Evolutionary conservation across 2,329 filamentous ascomycete genomes (phyloP).

Genomic region (Didymella pomorum): DNA sequence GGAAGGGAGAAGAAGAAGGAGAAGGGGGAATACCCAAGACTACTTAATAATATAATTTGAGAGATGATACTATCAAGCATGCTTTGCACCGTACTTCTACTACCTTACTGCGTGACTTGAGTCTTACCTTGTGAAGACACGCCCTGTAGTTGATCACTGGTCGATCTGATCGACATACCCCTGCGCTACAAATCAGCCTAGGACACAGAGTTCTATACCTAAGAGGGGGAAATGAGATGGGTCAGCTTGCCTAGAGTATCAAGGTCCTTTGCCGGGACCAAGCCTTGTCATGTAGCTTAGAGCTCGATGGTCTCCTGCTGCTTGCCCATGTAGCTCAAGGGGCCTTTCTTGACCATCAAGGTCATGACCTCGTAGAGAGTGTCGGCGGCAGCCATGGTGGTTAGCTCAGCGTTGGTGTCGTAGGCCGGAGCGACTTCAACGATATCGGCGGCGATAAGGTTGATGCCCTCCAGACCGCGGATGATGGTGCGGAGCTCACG

Average conservation of each 20-base stretch:
- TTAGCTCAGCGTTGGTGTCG: conserved; percentile 75
- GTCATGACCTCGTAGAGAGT: conserved; percentile 80
- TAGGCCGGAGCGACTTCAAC: conserved; percentile 78
- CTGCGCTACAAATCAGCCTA: conserved; percentile 24
- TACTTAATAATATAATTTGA: conserved; percentile 22
- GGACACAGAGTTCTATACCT: conserved; percentile 24
- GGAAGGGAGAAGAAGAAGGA: neutral
- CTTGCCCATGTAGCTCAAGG: conserved; percentile 62
- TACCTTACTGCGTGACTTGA: neutral
- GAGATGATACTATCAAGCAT: conserved; percentile 18
- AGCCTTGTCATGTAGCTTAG: conserved; percentile 12
- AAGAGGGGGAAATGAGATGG: conserved; percentile 7
- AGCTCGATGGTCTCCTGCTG: conserved; percentile 40
- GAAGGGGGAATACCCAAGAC: conserved; percentile 6
- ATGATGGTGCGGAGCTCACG: conserved; percentile 76
- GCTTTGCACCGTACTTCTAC: conserved; percentile 1
- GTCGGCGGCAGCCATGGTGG: conserved; percentile 77
- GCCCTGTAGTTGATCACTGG: neutral
- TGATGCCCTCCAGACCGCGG: conserved; percentile 72
- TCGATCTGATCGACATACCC: conserved; percentile 10
- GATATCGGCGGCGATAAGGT: conserved; percentile 74
- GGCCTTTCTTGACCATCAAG: conserved; percentile 82
- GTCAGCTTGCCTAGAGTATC: conserved; percentile 19
- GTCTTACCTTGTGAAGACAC: conserved; percentile 11
- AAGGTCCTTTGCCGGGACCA: neutral